Percentiles rank a stretch among this genome's conserved stretches.
Conservation (phyloP, 768 basidiomycete genomes). For the Paxillus ammoniavirescens region DNA sequence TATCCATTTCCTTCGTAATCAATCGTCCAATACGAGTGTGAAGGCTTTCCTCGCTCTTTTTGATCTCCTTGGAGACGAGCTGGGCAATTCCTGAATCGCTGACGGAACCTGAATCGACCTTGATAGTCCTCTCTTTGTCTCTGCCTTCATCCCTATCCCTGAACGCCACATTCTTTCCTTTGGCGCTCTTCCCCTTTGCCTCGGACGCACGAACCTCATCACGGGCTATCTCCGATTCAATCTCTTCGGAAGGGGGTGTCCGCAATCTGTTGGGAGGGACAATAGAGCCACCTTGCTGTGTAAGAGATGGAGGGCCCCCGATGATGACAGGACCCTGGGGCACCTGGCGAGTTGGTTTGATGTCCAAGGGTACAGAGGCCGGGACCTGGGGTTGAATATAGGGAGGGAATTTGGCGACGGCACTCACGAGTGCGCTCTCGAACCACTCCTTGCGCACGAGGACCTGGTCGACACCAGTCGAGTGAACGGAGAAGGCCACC, state of each 20-base stretch:
- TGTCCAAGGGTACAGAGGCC: slow-evolving; percentile 18
- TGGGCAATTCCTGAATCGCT: slow-evolving; percentile 58
- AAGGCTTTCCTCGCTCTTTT: slow-evolving; percentile 78
- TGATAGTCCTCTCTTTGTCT: slow-evolving; percentile 34
- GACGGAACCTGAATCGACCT: slow-evolving; percentile 29
- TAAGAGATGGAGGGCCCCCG: slow-evolving; percentile 16
- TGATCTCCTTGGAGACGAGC: slow-evolving; percentile 72
- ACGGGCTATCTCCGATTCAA: slow-evolving; percentile 59
- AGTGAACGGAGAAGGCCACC: slow-evolving; percentile 87
- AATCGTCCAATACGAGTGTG: slow-evolving; percentile 75
- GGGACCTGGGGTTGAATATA: slow-evolving; percentile 34
- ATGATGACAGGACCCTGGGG: slow-evolving; percentile 28
- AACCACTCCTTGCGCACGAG: slow-evolving; percentile 86
- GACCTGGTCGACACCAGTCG: slow-evolving; percentile 85
- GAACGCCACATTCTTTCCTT: slow-evolving; percentile 60
- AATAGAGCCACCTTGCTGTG: slow-evolving; percentile 16
- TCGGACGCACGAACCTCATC: slow-evolving; percentile 58
- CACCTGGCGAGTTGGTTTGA: slow-evolving; percentile 26
- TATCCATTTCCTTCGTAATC: slow-evolving; percentile 86
- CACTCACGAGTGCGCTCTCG: slow-evolving; percentile 58
- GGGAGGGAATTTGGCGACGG: slow-evolving; percentile 62
- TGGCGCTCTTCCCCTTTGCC: slow-evolving; percentile 46
- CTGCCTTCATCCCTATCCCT: slow-evolving; percentile 55
- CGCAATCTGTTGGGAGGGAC: slow-evolving; percentile 46
- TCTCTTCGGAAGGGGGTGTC: slow-evolving; percentile 75